Percentiles rank a stretch among this genome's conserved stretches.
These are phyloP conservation scores for Capillidium rhysosporum DNA, from an alignment of 371 early-diverging fungal genomes.

Conservation along the genomic window DNA sequence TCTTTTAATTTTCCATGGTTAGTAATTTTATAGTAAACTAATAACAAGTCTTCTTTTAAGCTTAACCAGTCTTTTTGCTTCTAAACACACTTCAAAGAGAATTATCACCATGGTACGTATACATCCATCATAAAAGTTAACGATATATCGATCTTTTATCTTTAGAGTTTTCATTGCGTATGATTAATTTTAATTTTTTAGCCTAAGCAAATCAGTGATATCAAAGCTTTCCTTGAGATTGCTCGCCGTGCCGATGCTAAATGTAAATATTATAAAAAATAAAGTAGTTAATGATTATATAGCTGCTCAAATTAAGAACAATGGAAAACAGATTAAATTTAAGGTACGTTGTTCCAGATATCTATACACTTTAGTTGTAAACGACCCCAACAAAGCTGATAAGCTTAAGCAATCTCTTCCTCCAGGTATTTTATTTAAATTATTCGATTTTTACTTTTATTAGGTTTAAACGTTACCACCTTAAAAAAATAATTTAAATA, in stretches of 20 bases:
- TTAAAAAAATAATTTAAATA: not conserved
- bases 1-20: no score
- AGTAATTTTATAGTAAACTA: no score
- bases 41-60: no score
- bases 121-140: not conserved
- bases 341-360: slow-evolving; percentile 96
- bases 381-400: slow-evolving; percentile 88
- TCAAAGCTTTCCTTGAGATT: slow-evolving; percentile 94
- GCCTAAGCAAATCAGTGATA: slow-evolving; percentile 95
- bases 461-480: not conserved
- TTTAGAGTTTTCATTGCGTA: not conserved
- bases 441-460: not conserved
- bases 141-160: not conserved
- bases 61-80: no score
- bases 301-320: slow-evolving; percentile 95
- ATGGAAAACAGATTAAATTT: slow-evolving; percentile 87
- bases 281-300: not conserved
- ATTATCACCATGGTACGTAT: not conserved
- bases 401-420: slow-evolving; percentile 89
- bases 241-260: slow-evolving; percentile 92
- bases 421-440: slow-evolving; percentile 31
- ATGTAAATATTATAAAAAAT: slow-evolving; percentile 26
- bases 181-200: slow-evolving; percentile 12
- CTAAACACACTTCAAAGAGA: no score
- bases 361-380: slow-evolving; percentile 92